phyloP scores from a whole-genome alignment of 768 basidiomycete species.

The Lactarius sp. region DNA sequence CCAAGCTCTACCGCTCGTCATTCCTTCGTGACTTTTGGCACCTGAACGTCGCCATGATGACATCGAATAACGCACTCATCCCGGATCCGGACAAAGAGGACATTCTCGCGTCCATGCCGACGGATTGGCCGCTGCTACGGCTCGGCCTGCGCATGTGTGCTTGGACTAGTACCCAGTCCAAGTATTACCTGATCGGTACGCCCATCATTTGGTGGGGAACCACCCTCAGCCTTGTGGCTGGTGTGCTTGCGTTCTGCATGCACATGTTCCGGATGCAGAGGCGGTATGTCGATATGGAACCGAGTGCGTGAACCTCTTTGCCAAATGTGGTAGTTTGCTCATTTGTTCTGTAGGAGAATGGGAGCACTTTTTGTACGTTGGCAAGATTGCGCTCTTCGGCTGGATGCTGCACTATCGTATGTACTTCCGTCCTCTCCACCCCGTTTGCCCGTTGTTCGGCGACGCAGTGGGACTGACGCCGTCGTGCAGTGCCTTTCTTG shows the following conservation, averaged over 20 bases:
- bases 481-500: conserved; percentile 76
- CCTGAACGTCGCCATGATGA: conserved; percentile 99
- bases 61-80: conserved; percentile 95
- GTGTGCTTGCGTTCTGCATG: conserved; percentile 46
- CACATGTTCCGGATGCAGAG: conserved; percentile 84
- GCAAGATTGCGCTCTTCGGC: conserved; percentile 86
- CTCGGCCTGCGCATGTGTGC: conserved; percentile 96
- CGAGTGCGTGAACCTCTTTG: conserved; percentile 46
- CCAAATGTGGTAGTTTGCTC: conserved; percentile 4
- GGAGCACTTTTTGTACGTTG: conserved; percentile 91
- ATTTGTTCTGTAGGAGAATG: conserved; percentile 59
- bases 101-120: conserved; percentile 87
- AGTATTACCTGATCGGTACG: conserved; percentile 93
- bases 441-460: not conserved
- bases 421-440: conserved; percentile 29
- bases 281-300: conserved; percentile 87
- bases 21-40: conserved; percentile 99
- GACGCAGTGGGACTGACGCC: conserved; percentile 1
- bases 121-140: conserved; percentile 90
- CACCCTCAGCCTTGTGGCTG: conserved; percentile 57
- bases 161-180: conserved; percentile 81
- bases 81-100: conserved; percentile 99
- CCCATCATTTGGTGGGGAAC: conserved; percentile 91
- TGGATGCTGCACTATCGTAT: conserved; percentile 89
- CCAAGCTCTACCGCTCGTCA: conserved; percentile 81